Evolutionary conservation across 192 early-diverging fungal species (phyloP), one percentile per base, ranked within the genome.

Genomic region (Coemansia sp.): DNA sequence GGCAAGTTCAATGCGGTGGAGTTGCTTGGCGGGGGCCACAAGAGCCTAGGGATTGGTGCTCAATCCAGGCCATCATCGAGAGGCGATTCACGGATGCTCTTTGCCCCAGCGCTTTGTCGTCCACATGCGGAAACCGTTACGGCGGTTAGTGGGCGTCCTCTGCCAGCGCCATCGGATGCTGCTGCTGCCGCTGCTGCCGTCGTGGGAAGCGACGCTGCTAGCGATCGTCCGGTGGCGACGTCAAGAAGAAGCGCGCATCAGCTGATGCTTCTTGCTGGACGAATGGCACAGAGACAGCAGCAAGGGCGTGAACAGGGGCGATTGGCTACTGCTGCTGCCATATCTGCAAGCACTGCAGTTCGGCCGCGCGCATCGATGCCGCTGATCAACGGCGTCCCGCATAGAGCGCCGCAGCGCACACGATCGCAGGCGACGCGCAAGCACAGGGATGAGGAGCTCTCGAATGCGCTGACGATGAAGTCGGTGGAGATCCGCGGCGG

Each of bases 331-430:
- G 18, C 46, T 18, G 18, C 15, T 21, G n/a, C 18, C 5, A 49
- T 49, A 0, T 20, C 46, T 49, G 46, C 46, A 21, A 16, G 15
- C 20, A 56, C 26, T 33, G 56, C 52, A 6, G 79, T 82, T 71
- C 67, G 79, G 35, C 75, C 79, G 33, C 70, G 79, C 6, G 79
- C 79, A 52, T 82, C 79, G 60, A 76, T 82, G 79, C 79, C 79
- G 18, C 44, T 68, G 39, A 82, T 82, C 18, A 67, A 67, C 24
- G 71, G 65, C 6, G 51, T 53, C 1, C 59, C 39, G 46, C 64
- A 41, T 6, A 49, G 78, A 39, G 23, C 66, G 52, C 68, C 67
- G 60, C 78, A 76, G 70, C 70, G 74, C 41, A 73, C 67, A 18
- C 41, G 74, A 43, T 81, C 78, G 35, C 78, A 80, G 6, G 71